phyloP scores from a whole-genome alignment of 2,329 filamentous ascomycete genomes.

The Botrytis pseudocinerea region DNA sequence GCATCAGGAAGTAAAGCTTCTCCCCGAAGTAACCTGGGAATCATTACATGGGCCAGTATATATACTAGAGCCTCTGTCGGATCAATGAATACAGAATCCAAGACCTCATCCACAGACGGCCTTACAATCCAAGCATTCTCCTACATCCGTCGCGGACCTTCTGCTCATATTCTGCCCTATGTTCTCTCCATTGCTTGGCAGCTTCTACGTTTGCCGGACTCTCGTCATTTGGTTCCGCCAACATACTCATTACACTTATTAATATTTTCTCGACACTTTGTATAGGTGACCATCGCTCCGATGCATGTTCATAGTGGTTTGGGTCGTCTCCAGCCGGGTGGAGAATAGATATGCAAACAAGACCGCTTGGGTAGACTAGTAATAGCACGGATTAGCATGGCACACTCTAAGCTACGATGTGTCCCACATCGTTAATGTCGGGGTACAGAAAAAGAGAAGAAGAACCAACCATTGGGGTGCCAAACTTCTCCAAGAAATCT shows the following conservation, averaged over 20 bases:
- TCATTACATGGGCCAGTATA: not conserved
- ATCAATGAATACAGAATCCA: not conserved
- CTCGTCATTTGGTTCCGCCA: conserved; percentile 96
- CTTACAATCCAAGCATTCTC: conserved; percentile 70
- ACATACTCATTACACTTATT: conserved; percentile 97
- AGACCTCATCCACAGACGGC: not conserved
- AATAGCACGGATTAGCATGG: not conserved
- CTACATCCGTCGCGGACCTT: conserved; percentile 82
- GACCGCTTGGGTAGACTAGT: conserved; percentile 83
- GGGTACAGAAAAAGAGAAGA: not conserved
- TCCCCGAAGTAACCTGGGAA: not conserved
- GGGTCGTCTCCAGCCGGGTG: conserved; percentile 96
- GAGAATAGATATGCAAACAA: conserved; percentile 97
- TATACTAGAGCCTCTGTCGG: not conserved
- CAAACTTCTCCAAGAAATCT: conserved; percentile 91
- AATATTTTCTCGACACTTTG: conserved; percentile 98
- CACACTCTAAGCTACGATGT: not conserved
- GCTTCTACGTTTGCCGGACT: conserved; percentile 95
- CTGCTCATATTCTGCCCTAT: conserved; percentile 78
- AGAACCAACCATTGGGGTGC: conserved; percentile 82
- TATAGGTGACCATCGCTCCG: conserved; percentile 93
- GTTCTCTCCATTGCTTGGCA: conserved; percentile 92
- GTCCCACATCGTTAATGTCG: not conserved
- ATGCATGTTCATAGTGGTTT: conserved; percentile 96
- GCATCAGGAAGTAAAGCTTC: not conserved